Percentiles rank a stretch among this genome's conserved stretches.
These are phyloP conservation scores for Emergomyces orientalis DNA, from an alignment of 2,329 filamentous ascomycete genomes.

Conservation along the genomic window DNA sequence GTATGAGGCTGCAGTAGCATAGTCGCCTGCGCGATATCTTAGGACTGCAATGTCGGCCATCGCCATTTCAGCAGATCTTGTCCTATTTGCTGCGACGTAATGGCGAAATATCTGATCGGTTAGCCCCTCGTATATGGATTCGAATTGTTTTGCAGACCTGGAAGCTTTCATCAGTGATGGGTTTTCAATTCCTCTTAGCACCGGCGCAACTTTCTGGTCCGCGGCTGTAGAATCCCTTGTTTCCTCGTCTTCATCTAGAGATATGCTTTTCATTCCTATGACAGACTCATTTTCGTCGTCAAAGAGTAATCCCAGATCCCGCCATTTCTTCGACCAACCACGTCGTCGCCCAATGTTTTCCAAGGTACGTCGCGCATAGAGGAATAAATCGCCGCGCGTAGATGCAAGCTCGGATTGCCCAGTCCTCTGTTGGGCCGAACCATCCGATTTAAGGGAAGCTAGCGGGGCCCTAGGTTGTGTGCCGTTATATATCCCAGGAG, in stretches of 20 bases:
- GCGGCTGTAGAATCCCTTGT: slow-evolving; percentile 11
- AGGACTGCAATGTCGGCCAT: slow-evolving; percentile 79
- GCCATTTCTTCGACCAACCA: slow-evolving; percentile 72
- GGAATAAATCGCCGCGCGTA: slow-evolving; percentile 69
- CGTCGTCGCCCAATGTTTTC: slow-evolving; percentile 62
- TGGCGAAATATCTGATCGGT: slow-evolving; percentile 77
- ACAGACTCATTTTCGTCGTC: slow-evolving; percentile 24
- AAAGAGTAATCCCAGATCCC: slow-evolving; percentile 41
- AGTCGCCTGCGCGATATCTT: slow-evolving; percentile 69
- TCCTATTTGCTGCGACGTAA: slow-evolving; percentile 68
- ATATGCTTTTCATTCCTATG: slow-evolving; percentile 28
- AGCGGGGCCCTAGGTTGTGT: slow-evolving; percentile 39
- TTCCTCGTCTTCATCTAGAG: slow-evolving; percentile 26
- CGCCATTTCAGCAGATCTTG: slow-evolving; percentile 65
- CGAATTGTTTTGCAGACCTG: slow-evolving; percentile 54
- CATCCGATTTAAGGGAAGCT: slow-evolving; percentile 28
- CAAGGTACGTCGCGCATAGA: slow-evolving; percentile 69
- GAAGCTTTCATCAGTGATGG: slow-evolving; percentile 53
- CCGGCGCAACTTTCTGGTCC: not conserved
- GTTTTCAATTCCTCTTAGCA: slow-evolving; percentile 44
- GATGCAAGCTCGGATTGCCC: slow-evolving; percentile 77
- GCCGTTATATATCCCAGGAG: slow-evolving; percentile 23
- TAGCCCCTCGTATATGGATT: slow-evolving; percentile 61
- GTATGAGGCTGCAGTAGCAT: slow-evolving; percentile 60
- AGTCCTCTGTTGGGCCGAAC: slow-evolving; percentile 35